phyloP scores from a whole-genome alignment of 176 grass and related monocot genomes.

The Hsuehochloa calcarea region DNA sequence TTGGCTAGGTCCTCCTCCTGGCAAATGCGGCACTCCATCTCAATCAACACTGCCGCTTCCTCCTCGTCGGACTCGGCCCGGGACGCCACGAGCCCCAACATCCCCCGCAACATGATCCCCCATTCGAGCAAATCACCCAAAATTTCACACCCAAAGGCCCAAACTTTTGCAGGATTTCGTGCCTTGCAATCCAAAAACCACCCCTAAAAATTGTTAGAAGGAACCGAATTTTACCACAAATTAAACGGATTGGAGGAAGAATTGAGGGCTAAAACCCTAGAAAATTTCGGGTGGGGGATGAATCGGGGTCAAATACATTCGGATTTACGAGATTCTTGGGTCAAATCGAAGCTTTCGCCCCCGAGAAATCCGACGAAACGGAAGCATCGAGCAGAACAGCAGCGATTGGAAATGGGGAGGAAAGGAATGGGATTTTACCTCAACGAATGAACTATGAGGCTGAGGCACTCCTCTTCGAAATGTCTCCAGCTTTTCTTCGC shows the following conservation, averaged over 20 bases:
- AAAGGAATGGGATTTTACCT: slow-evolving; percentile 24
- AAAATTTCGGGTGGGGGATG: too few relatives aligned
- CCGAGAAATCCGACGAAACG: not conserved
- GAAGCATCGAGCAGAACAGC: not conserved
- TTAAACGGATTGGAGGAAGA: too few relatives aligned
- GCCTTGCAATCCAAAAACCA: slow-evolving; percentile 16
- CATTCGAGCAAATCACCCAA: slow-evolving; percentile 36
- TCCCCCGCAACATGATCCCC: slow-evolving; percentile 80
- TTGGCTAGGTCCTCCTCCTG: slow-evolving; percentile 82
- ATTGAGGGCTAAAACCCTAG: too few relatives aligned
- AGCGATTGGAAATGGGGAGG: not conserved
- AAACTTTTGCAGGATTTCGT: not conserved
- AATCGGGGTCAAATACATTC: too few relatives aligned
- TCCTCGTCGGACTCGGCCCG: slow-evolving; percentile 17
- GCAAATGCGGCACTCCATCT: slow-evolving; percentile 88
- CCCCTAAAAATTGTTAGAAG: too few relatives aligned
- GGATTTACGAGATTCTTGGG: slow-evolving; percentile 6
- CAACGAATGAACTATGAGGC: slow-evolving; percentile 16
- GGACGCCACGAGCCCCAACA: slow-evolving; percentile 37
- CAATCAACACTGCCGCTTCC: slow-evolving; percentile 57
- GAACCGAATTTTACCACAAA: too few relatives aligned
- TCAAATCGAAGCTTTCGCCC: slow-evolving; percentile 3
- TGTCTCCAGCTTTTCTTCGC: too few relatives aligned
- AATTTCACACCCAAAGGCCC: not conserved
- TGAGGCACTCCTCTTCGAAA: too few relatives aligned